These are phyloP conservation scores for Xylariaceae sp. DNA, from an alignment of 2,329 filamentous ascomycete genomes.

Conservation along the genomic window DNA sequence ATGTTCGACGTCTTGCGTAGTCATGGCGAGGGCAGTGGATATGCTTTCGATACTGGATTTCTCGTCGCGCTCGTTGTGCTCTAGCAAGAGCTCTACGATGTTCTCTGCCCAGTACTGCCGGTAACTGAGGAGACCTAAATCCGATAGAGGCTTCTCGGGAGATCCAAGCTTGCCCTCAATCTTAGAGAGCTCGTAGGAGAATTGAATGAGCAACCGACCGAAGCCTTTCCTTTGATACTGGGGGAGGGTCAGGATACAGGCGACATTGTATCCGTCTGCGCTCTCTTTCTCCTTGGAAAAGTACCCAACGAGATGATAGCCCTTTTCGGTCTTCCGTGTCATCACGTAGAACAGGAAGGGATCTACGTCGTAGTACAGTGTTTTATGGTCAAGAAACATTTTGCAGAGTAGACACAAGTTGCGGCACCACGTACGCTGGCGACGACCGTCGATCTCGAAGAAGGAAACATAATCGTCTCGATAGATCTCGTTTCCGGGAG, in stretches of 20 bases:
- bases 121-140: constrained; percentile 88
- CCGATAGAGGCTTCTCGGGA: constrained; percentile 92
- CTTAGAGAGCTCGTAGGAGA: constrained; percentile 94
- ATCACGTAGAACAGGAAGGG: constrained; percentile 99
- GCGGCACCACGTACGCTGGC: constrained; percentile 93
- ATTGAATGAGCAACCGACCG: constrained; percentile 87
- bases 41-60: constrained; percentile 82
- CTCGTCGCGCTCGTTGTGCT: constrained; percentile 60
- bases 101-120: constrained; percentile 97
- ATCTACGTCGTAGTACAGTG: constrained; percentile 98
- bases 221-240: constrained; percentile 96
- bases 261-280: constrained; percentile 94
- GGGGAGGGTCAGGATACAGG: constrained; percentile 92
- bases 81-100: constrained; percentile 79
- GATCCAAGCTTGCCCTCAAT: constrained; percentile 93
- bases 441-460: constrained; percentile 92
- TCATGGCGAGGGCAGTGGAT: constrained; percentile 79
- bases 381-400: constrained; percentile 94
- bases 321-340: constrained; percentile 81
- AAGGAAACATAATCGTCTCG: constrained; percentile 90
- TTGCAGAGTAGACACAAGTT: constrained; percentile 93
- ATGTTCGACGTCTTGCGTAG: constrained; percentile 93
- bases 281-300: constrained; percentile 99
- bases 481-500: constrained; percentile 97
- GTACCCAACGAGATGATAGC: constrained; percentile 96